Conservation (phyloP, 805 yeast species). For the Kazachstania martiniae region DNA sequence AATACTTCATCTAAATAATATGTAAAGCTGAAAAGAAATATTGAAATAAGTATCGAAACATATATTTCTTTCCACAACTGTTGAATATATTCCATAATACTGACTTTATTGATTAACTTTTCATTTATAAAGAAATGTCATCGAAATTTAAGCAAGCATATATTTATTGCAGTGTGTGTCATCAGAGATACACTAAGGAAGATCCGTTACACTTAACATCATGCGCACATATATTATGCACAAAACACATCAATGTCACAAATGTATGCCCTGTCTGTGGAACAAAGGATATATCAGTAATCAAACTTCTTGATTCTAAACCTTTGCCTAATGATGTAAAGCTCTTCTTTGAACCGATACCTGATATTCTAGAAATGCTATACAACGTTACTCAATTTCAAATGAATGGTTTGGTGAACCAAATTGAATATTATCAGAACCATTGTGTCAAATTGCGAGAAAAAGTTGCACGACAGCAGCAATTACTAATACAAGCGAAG, state of each 20-base stretch:
- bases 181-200: constrained; percentile 11
- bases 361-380: constrained; percentile 15
- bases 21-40: no score
- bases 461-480: constrained; percentile 20
- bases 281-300: constrained; percentile 13
- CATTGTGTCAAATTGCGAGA: constrained; percentile 16
- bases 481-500: constrained; percentile 18
- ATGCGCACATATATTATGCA: constrained; percentile 31
- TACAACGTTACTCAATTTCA: constrained; percentile 24
- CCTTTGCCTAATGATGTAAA: constrained; percentile 16
- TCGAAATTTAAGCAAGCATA: constrained; percentile 21
- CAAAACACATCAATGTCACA: constrained; percentile 15
- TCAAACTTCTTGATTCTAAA: constrained; percentile 11
- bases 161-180: constrained; percentile 28
- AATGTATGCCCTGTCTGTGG: constrained; percentile 15
- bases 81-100: no score
- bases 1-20: no score
- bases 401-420: constrained; percentile 14
- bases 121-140: constrained; percentile 7
- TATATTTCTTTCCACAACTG: no score
- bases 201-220: constrained; percentile 27
- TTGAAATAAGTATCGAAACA: no score
- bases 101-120: no score
- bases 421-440: constrained; percentile 18
- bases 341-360: constrained; percentile 20